Evolutionary conservation across 2,329 filamentous ascomycete genomes (phyloP).

Genomic region (Trichoderma atroviride): DNA sequence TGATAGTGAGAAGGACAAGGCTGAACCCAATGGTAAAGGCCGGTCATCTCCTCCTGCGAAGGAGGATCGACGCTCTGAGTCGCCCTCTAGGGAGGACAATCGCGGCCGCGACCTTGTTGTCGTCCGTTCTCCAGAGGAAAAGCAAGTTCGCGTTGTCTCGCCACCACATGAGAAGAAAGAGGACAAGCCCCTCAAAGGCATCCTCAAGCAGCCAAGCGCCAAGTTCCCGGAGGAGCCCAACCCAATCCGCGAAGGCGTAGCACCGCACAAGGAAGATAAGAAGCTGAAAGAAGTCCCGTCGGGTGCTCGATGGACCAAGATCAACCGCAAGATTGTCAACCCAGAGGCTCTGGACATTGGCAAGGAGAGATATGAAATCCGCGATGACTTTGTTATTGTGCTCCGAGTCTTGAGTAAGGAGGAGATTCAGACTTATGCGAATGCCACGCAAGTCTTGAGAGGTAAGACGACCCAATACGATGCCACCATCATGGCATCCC

Average conservation of each 20-base stretch:
- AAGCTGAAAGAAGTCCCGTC: constrained; percentile 70
- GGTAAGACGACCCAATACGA: constrained; percentile 52
- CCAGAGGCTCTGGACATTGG: constrained; percentile 82
- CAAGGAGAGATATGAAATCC: constrained; percentile 89
- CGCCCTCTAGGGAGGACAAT: constrained; percentile 37
- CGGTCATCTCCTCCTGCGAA: constrained; percentile 30
- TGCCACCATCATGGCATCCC: not conserved
- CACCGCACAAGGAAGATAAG: constrained; percentile 86
- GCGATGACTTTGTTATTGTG: constrained; percentile 93
- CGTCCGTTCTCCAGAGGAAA: constrained; percentile 43
- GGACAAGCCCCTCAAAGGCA: constrained; percentile 74
- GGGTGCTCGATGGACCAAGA: constrained; percentile 90
- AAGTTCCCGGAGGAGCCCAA: constrained; percentile 87
- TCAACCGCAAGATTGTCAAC: constrained; percentile 85
- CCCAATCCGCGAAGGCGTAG: constrained; percentile 84
- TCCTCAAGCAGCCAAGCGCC: constrained; percentile 78
- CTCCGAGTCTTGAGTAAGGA: constrained; percentile 83
- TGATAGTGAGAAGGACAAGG: constrained; percentile 31
- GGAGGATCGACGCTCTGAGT: constrained; percentile 28
- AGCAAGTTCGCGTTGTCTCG: constrained; percentile 69
- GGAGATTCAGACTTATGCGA: constrained; percentile 85
- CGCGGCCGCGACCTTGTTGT: constrained; percentile 48
- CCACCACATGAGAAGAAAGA: constrained; percentile 67
- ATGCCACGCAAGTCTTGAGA: constrained; percentile 78
- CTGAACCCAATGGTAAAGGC: constrained; percentile 13